These are phyloP conservation scores for Linderniella brevidens DNA, from an alignment of 257 asterid species.

Conservation along the genomic window DNA sequence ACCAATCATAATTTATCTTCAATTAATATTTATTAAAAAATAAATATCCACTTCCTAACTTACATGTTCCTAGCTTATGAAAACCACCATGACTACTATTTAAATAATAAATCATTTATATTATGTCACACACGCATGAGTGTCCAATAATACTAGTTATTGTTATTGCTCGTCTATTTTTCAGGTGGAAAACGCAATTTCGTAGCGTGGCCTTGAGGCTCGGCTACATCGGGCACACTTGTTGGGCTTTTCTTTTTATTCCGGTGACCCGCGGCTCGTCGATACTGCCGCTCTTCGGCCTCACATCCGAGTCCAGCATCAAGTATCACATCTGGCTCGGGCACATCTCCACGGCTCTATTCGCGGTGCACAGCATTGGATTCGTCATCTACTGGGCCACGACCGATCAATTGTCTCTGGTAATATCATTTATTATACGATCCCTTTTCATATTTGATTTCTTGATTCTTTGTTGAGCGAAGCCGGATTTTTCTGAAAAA, in stretches of 20 bases:
- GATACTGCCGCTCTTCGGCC: slow-evolving; percentile 39
- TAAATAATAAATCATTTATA: too few species aligned
- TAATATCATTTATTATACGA: slow-evolving; percentile 2
- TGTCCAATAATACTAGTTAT: too few species aligned
- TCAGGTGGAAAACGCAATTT: slow-evolving; percentile 39
- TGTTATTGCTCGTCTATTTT: too few species aligned
- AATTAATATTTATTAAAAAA: too few species aligned
- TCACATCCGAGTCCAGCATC: slow-evolving; percentile 54
- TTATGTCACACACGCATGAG: too few species aligned
- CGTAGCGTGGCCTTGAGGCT: slow-evolving; percentile 31
- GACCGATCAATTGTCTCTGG: slow-evolving; percentile 31
- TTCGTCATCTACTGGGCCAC: slow-evolving; percentile 33
- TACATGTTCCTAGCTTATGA: too few species aligned
- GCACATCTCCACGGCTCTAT: slow-evolving; percentile 27
- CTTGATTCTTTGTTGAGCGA: too few species aligned
- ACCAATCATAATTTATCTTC: too few species aligned
- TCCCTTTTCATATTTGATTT: too few species aligned
- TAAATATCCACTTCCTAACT: too few species aligned
- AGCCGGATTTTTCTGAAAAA: too few species aligned
- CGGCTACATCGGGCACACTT: slow-evolving; percentile 37
- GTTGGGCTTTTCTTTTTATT: slow-evolving; percentile 44
- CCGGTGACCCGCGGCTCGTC: slow-evolving; percentile 58
- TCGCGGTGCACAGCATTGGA: slow-evolving; percentile 39
- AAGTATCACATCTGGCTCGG: slow-evolving; percentile 74
- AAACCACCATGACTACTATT: too few species aligned